Conservation (phyloP, 2,329 filamentous ascomycete species). For the Apiospora pterosperma region DNA sequence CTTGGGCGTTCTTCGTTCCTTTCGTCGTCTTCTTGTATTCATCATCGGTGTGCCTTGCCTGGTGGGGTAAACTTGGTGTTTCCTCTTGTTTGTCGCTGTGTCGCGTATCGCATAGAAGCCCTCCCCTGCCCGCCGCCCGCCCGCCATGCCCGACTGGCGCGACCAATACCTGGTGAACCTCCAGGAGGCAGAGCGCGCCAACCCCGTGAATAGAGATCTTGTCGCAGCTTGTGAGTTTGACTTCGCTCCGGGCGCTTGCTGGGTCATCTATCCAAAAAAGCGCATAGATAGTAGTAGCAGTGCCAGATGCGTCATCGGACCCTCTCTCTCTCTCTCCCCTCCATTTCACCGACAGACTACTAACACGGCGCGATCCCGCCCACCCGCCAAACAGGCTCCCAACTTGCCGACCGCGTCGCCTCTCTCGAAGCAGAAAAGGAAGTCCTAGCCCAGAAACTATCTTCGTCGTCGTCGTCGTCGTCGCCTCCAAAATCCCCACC, state of each 20-base stretch:
- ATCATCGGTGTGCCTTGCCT: neutral
- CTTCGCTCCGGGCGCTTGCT: slow-evolving; percentile 1
- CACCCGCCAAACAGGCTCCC: slow-evolving; percentile 24
- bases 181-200: slow-evolving; percentile 67
- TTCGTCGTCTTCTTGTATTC: neutral
- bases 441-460: slow-evolving; percentile 21
- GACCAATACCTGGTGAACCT: slow-evolving; percentile 78
- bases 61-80: neutral
- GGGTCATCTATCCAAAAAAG: too few relatives aligned
- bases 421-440: slow-evolving; percentile 58
- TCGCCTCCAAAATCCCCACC: neutral
- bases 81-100: neutral
- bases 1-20: neutral
- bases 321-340: neutral
- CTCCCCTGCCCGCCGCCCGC: neutral
- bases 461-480: neutral
- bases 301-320: neutral
- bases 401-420: slow-evolving; percentile 56
- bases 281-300: too few relatives aligned
- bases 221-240: slow-evolving; percentile 71
- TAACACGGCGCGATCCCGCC: neutral
- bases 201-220: slow-evolving; percentile 58
- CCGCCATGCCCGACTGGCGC: slow-evolving; percentile 61
- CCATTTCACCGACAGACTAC: neutral
- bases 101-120: neutral